Evolutionary conservation across 345 rosid species (phyloP), one percentile per base, ranked within the genome.

Genomic region (Lumnitzera racemosa): DNA sequence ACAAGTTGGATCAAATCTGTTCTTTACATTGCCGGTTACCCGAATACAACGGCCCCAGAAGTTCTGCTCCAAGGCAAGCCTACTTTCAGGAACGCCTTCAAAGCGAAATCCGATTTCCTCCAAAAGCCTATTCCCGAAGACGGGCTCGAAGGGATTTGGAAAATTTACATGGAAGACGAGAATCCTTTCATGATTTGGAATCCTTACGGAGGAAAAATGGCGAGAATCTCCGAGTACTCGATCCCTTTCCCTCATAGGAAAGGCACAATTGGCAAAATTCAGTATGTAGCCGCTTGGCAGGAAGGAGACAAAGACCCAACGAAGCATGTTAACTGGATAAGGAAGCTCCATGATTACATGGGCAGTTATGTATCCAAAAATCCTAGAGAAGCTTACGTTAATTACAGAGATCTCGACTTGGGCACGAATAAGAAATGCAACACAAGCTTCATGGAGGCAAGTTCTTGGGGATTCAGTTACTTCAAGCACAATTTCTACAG

Each of bases 201-300:
- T 46, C 95, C 96, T 0, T 91, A 79, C 16, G 95, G 98, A 2
- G 98, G 96, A 53, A 78, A 66, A 50, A 68, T 67, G 76, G 61
- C 67, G 15, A 65, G 55, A 47, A 72, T 80, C 29, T 62, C 73
- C 4, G 79, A 74, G 48, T 74, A 62, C 0, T 61, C 65, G 36
- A 53, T 61, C 50, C 79, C 81, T 0, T 80, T 76, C 65, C 81
- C 84, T 5, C 84, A 80, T 65, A 68, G 84, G 58, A 65, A 58
- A 2, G 79, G 71, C n/a, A 65, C 63, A 17, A 59, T 80, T 15
- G 76, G 62, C 71, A 76, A 74, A 51, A 59, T 76, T 48, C 79
- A 76, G 57, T 76, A 76, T 55, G 15, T 77, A 10, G 63, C 67
- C 17, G 31, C 61, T 24, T 80, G 81, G 84, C 59, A 67, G 20